Percentiles rank a stretch among this genome's conserved stretches.
phyloP scores from a whole-genome alignment of 2,329 filamentous ascomycete species.

The Trichoderma lentiforme region DNA sequence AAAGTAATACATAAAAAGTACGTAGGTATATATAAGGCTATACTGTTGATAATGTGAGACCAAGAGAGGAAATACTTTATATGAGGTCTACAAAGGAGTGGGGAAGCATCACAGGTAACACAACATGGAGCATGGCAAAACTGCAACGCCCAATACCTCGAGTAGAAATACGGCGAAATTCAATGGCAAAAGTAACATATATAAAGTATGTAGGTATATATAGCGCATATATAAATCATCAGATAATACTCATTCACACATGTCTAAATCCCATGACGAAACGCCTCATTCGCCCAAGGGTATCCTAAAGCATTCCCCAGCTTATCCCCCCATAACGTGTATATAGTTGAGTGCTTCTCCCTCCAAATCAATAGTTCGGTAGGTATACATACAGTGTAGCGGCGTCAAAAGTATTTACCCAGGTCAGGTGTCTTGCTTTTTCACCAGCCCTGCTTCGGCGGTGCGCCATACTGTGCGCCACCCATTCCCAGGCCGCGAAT shows the following conservation, averaged over 20 bases:
- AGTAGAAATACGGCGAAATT: neutral
- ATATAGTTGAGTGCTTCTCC: neutral
- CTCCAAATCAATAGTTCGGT: neutral
- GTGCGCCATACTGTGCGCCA: slow-evolving; percentile 24
- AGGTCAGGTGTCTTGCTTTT: neutral
- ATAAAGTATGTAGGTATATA: neutral
- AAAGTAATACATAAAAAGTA: too few relatives aligned
- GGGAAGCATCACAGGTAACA: neutral
- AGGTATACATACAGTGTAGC: neutral
- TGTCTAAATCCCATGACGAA: slow-evolving; percentile 12
- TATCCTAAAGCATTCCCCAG: neutral
- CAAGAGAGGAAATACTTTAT: neutral
- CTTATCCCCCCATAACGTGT: neutral
- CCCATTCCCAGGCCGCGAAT: slow-evolving; percentile 39
- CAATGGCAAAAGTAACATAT: neutral
- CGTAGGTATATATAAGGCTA: neutral
- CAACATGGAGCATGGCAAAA: neutral
- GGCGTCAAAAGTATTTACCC: neutral
- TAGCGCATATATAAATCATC: neutral
- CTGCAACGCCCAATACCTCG: neutral
- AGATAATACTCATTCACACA: neutral
- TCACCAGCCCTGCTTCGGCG: slow-evolving; percentile 26
- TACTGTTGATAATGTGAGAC: neutral
- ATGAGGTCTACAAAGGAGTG: neutral
- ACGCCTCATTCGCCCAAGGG: slow-evolving; percentile 12